Base-by-base conservation (phyloP, 345 rosid genomes). In the Acer campestre region DNA sequence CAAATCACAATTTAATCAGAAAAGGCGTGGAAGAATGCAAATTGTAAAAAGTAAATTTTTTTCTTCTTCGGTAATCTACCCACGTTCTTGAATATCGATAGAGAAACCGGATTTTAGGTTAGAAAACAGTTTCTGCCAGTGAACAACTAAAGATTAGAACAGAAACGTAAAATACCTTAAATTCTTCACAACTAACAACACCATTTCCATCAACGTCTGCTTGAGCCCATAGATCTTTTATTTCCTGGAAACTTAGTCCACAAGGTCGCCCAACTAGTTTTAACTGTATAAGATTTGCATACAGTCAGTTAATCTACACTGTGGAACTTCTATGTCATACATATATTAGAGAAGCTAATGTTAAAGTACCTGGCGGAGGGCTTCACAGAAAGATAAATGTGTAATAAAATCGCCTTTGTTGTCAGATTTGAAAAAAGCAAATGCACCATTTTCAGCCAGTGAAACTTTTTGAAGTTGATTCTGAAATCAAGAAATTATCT, bases 121-220 rank as follows among this genome's bases (percentile, higher is more conserved):
- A 20, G 25, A 59, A 59, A 18, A 49, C 40, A 23, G 59, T 12
- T 46, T 40, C 2, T 27, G 46, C 11, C 14, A 56, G 65, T 7
- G 56, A 70, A 70, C 74, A 27, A 70, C 23, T 29, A 63, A 27
- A 18, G 51, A 25, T 46, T 10, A 25, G 59, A 9, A 63, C 23
- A 74, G 58, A 62, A 25, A 29, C 13, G 71, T 59, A 63, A 46
- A 73, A 13, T 17, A 90, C 97, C 92, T 88, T 86, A 68, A 90
- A 88, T 82, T 92, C 88, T 81, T 87, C 89, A 75, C 79, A 84
- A 76, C 85, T 89, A 61, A 90, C 81, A 77, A 90, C 80, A 70
- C 92, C 94, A 81, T 90, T 83, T 81, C 89, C 90, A 79, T 83
- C 87, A 55, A 76, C 42, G 63, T 92, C 91, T 63, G 86, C 93